Conservation (phyloP, 2,329 filamentous ascomycete genomes). For the Diaporthe nobilis region DNA sequence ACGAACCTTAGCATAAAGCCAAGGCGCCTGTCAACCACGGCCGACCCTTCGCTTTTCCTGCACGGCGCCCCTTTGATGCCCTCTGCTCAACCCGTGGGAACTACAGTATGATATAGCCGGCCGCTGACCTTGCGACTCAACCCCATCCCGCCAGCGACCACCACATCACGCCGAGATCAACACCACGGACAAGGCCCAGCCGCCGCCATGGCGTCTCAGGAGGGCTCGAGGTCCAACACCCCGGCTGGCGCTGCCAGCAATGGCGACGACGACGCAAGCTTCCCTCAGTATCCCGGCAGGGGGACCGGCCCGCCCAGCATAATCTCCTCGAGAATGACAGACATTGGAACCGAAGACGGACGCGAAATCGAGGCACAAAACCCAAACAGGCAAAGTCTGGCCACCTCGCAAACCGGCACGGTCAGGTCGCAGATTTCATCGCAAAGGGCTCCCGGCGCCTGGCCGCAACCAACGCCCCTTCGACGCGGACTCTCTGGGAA, state of each 20-base stretch:
- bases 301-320: constrained; percentile 71
- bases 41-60: background rate
- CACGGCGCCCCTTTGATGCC: constrained; percentile 7
- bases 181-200: background rate
- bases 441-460: constrained; percentile 54
- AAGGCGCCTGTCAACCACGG: constrained; percentile 24
- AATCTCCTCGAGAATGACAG: constrained; percentile 81
- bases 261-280: constrained; percentile 54
- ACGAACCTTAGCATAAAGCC: constrained; percentile 16
- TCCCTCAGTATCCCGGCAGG: constrained; percentile 58
- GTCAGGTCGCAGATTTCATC: constrained; percentile 67
- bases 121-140: constrained; percentile 16
- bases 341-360: constrained; percentile 71
- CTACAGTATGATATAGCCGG: constrained; percentile 30
- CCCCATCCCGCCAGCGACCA: constrained; percentile 8
- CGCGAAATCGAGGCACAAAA: constrained; percentile 55
- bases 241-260: constrained; percentile 45
- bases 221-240: constrained; percentile 53
- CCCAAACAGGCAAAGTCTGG: constrained; percentile 46
- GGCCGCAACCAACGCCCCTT: constrained; percentile 69
- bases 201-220: constrained; percentile 56
- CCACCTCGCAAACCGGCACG: constrained; percentile 66
- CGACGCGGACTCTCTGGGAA: constrained; percentile 65
- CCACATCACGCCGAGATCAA: background rate
- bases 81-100: background rate